Evolutionary conservation across 2,329 filamentous ascomycete genomes (phyloP), one percentile per base, ranked within the genome.

Genomic region (Curvularia hawaiiensis): DNA sequence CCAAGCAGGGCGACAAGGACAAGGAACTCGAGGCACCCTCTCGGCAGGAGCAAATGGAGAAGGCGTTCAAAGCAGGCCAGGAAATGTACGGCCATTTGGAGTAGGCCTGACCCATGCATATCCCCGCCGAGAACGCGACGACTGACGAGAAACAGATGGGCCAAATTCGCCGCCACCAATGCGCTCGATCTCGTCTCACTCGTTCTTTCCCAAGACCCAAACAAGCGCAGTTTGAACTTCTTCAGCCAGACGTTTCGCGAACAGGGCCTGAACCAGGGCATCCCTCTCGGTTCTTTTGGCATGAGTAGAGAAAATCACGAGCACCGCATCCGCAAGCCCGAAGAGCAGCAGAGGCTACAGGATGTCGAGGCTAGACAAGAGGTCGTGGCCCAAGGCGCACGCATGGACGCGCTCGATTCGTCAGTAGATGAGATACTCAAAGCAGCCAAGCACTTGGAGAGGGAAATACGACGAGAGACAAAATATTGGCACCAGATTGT

Each of bases 401-500:
- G 91, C 52, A 80, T 95, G 61, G 86, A 93, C 68, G 89, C 88
- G 45, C 86, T 97, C 64, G 88, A 90, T 66, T 84, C 85, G 33
- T 88, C 90, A 3, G 88, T 91, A 1, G 88, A 91, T 66, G 88
- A 88, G 35, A 84, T 97, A 22, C 79, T 92, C 14, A 83, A 86
- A 10, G 89, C 92, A 4, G 89, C 90, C 0, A 82, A 84, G 26
- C 84, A 91, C 40, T 78, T 99, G 12, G 85, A 91, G 66, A 85
- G 84, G 11, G 93, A 97, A 74, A 89, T 96, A 33, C 83, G 85
- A 10, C 85, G 87, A 30, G 95, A 99, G 79, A 88, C 88, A 2
- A 88, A 84, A 66, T 99, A 96, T 75, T 99, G 95, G 95, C 85
- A 90, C 54, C 89, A 96, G 67, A 85, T 98, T 2, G 79, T 96